phyloP scores from a whole-genome alignment of 2,329 filamentous ascomycete genomes.

The Thyridium curvatum region DNA sequence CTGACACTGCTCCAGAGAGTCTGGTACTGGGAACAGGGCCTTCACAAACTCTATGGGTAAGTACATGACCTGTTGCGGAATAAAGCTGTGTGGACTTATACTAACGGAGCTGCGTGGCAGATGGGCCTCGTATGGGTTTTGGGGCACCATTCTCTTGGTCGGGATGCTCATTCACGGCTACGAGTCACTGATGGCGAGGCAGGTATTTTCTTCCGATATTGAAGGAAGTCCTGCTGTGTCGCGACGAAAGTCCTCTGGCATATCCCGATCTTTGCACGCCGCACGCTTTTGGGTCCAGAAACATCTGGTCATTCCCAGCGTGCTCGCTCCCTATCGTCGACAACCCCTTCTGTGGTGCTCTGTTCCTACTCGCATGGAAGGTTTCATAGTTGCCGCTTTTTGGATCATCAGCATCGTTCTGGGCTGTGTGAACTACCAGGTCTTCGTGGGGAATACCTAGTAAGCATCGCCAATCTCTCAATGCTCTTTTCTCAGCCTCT shows the following conservation, averaged over 20 bases:
- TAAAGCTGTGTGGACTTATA: no score
- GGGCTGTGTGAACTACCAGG: conserved; percentile 7
- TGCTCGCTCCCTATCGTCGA: conserved; percentile 8
- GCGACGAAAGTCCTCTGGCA: background rate
- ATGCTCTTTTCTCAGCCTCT: no score
- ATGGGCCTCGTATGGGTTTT: conserved; percentile 8
- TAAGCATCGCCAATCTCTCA: no score
- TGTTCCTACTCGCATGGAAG: conserved; percentile 11
- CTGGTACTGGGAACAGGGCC: background rate
- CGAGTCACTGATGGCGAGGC: conserved; percentile 3
- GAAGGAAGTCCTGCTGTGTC: conserved; percentile 4
- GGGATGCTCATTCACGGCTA: conserved; percentile 7
- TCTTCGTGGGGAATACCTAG: conserved; percentile 12
- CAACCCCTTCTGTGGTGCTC: conserved; percentile 11
- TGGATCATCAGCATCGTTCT: conserved; percentile 9
- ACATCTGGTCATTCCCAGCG: conserved; percentile 8
- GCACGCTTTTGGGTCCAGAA: conserved; percentile 6
- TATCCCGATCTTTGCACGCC: conserved; percentile 4
- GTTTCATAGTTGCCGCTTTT: conserved; percentile 8
- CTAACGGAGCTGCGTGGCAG: background rate
- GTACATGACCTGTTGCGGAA: background rate
- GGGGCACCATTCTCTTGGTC: conserved; percentile 7
- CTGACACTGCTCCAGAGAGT: background rate
- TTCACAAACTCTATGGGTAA: conserved; percentile 6
- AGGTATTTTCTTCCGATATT: conserved; percentile 2